Conservation (phyloP, 345 rosid genomes). For the Aurinia saxatilis region DNA sequence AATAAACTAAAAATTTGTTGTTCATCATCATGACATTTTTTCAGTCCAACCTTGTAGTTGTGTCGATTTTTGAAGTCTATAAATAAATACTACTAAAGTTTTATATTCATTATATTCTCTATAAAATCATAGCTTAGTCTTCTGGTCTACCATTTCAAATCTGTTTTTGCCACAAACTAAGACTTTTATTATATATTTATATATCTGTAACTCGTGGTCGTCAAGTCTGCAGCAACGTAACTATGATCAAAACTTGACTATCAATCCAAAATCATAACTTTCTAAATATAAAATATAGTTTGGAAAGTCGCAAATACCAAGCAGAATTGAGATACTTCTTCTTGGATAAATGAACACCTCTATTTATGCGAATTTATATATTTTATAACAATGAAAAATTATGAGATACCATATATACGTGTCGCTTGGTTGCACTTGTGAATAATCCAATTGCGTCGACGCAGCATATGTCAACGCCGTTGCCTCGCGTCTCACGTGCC, state of each 20-base stretch:
- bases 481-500: constrained; percentile 16
- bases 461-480: constrained; percentile 19
- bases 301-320: background rate
- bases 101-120: too few relatives aligned
- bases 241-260: background rate
- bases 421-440: constrained; percentile 6
- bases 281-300: background rate
- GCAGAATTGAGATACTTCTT: background rate
- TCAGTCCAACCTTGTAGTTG: too few relatives aligned
- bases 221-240: background rate
- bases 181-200: too few relatives aligned
- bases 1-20: too few relatives aligned
- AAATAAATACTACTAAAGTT: too few relatives aligned
- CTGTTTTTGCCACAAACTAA: background rate
- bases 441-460: too few relatives aligned
- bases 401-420: constrained; percentile 12
- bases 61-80: too few relatives aligned
- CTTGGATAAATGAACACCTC: constrained; percentile 7
- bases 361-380: background rate
- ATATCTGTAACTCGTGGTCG: background rate
- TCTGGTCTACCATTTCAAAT: background rate
- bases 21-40: too few relatives aligned
- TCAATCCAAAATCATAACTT: background rate
- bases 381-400: background rate
- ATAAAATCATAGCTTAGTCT: too few relatives aligned